Evolutionary conservation across 176 grass and related monocot genomes (phyloP), one percentile per base, ranked within the genome.

Genomic region (Oryza officinalis): DNA sequence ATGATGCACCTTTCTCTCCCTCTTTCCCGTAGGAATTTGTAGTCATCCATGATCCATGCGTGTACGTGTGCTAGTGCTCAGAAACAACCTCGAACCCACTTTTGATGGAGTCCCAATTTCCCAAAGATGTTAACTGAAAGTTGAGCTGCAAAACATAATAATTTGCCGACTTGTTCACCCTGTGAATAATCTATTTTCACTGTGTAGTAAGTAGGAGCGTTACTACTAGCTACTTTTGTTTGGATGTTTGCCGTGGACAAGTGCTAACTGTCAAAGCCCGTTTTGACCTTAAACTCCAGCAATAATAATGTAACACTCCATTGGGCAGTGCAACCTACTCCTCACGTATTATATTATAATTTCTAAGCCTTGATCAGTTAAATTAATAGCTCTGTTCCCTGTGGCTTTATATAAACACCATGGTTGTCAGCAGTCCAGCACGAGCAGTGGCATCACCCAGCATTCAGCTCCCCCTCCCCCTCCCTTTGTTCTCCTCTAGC

Each of bases 271-370:
- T 88, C 45, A 1, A 85, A 67, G 6, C 72, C 83, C 61, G 32
- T 82, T 66, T 78, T 89, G 67, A 81, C 83, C 47, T 61, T 17
- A 27, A 54, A 43, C 78, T 28, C 63, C 5, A 25, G 28, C n/a
- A 35, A 46, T 4, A 23, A 41, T 20, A 17, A 22, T 40, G 63
- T 86, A 76, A 80, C 60, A 28, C 69, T 69, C 52, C 68, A 82
- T 89, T 70, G 87, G 78, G 90, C 84, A 90, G 90, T 63, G 81
- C 81, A 75, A 89, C 83, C 86, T 89, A 74, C 63, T 80, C 72
- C 84, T 77, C 67, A 3, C 45, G 33, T 80, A 81, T 3, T 35
- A 52, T 75, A 81, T 9, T 83, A 59, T 79, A 69, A 15, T 38
- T 32, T 14, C 54, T 66, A 25, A 61, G 8, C n/a, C n/a, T 61